Evolutionary conservation across 192 early-diverging fungal species (phyloP).

Genomic region (Haplosporangium gracile): DNA sequence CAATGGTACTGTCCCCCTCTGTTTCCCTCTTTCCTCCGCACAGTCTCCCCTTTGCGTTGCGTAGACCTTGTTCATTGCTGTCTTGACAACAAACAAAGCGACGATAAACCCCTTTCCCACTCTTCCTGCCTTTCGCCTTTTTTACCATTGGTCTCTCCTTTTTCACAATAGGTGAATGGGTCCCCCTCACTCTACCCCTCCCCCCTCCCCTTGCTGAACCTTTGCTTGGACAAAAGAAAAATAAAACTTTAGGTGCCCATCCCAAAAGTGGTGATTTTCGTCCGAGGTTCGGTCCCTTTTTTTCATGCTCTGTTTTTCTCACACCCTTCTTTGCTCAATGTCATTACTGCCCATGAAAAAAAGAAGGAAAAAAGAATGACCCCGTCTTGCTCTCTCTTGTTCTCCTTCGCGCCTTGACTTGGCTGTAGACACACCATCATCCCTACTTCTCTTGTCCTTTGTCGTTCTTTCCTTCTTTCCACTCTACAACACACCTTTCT

Average conservation of each 20-base stretch:
- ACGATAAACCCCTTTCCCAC: background rate
- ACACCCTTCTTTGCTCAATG: background rate
- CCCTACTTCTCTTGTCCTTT: background rate
- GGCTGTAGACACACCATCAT: conserved; percentile 9
- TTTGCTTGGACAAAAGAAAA: background rate
- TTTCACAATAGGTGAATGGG: background rate
- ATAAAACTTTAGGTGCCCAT: background rate
- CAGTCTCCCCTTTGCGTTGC: too few relatives aligned
- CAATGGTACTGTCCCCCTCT: background rate
- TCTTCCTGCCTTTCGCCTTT: background rate
- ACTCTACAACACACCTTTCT: background rate
- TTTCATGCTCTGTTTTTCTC: background rate
- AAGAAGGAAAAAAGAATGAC: background rate
- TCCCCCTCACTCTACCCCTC: background rate
- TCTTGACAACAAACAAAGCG: background rate
- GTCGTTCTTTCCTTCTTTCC: background rate
- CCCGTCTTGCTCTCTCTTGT: background rate
- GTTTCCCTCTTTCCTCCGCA: too few relatives aligned
- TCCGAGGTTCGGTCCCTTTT: conserved; percentile 6
- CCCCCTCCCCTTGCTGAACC: background rate
- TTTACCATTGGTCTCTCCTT: background rate
- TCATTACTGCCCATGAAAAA: background rate
- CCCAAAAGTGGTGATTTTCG: conserved; percentile 1
- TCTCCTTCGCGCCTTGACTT: background rate
- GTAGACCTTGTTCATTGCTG: background rate